Evolutionary conservation across 2,329 filamentous ascomycete species (phyloP).

Genomic region (Fusarium austroafricanum): DNA sequence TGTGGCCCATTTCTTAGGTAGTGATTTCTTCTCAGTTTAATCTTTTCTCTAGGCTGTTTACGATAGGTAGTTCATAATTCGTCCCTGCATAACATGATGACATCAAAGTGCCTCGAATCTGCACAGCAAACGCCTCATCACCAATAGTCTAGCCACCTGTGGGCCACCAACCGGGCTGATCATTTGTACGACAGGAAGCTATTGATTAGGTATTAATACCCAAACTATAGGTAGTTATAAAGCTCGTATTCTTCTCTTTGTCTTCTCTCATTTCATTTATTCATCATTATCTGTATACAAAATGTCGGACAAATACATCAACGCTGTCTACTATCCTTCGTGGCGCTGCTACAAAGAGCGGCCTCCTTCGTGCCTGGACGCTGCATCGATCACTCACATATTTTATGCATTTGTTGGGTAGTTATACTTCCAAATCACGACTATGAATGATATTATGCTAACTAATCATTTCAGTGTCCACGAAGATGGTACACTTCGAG

Average conservation of each 20-base stretch:
- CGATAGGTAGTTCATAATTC: background rate
- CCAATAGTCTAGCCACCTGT: constrained; percentile 3
- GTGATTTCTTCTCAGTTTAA: background rate
- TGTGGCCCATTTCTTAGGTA: background rate
- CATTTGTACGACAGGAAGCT: constrained; percentile 13
- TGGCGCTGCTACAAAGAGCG: constrained; percentile 71
- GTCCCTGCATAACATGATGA: background rate
- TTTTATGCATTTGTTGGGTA: constrained; percentile 73
- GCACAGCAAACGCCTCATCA: background rate
- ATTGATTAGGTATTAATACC: constrained; percentile 23
- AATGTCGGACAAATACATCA: constrained; percentile 44
- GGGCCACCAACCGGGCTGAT: constrained; percentile 8
- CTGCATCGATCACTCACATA: constrained; percentile 69
- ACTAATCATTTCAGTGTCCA: too few species aligned
- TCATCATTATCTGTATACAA: background rate
- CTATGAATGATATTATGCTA: too few species aligned
- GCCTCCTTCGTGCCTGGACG: constrained; percentile 68
- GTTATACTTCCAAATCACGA: constrained; percentile 37
- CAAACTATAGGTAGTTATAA: background rate
- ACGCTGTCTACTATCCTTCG: constrained; percentile 71
- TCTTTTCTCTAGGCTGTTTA: background rate
- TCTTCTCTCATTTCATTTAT: background rate
- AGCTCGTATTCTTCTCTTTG: background rate
- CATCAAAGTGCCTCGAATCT: background rate
- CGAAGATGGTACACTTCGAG: constrained; percentile 54